Evolutionary conservation across 1,284 basidiomycete genomes (phyloP).

Genomic region (Microbotryum scabiosae): DNA sequence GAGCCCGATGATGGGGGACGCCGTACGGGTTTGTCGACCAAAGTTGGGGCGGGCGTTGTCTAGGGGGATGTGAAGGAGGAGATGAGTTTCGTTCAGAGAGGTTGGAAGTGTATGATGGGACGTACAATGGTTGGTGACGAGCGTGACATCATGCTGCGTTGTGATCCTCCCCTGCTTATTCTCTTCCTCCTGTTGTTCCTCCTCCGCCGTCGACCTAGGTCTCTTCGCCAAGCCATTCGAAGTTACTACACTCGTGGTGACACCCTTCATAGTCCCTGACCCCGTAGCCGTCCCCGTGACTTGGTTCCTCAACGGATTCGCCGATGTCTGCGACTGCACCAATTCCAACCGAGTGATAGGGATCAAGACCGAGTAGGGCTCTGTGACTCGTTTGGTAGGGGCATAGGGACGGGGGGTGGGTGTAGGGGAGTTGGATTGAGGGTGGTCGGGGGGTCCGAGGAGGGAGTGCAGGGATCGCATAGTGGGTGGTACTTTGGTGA

Average conservation of each 20-base stretch:
- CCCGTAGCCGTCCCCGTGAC: not conserved
- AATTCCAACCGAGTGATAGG: conserved; percentile 27
- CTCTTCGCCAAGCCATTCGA: conserved; percentile 1
- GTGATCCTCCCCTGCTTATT: conserved; percentile 5
- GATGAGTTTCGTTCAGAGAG: not conserved
- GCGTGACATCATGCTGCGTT: conserved; percentile 6
- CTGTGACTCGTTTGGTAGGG: conserved; percentile 15
- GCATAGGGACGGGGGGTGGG: conserved; percentile 5
- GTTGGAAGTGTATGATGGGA: not conserved
- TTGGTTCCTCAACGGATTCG: conserved; percentile 18
- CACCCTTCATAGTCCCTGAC: not conserved
- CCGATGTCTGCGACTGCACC: conserved; percentile 16
- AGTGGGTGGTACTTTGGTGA: too few relatives aligned
- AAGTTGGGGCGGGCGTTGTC: conserved; percentile 87
- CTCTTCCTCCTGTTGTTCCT: not conserved
- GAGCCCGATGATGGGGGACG: conserved; percentile 92
- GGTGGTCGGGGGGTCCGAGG: not conserved
- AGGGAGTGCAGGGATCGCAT: conserved; percentile 11
- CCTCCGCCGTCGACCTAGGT: not conserved
- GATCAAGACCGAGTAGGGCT: conserved; percentile 15
- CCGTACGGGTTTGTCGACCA: conserved; percentile 68
- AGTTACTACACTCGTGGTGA: not conserved
- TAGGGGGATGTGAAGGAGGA: not conserved
- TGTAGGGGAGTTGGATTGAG: not conserved
- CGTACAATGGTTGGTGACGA: conserved; percentile 27